These are phyloP conservation scores for Vaccinium corymbosum DNA, from an alignment of 148 eudicot genomes.

Conservation along the genomic window DNA sequence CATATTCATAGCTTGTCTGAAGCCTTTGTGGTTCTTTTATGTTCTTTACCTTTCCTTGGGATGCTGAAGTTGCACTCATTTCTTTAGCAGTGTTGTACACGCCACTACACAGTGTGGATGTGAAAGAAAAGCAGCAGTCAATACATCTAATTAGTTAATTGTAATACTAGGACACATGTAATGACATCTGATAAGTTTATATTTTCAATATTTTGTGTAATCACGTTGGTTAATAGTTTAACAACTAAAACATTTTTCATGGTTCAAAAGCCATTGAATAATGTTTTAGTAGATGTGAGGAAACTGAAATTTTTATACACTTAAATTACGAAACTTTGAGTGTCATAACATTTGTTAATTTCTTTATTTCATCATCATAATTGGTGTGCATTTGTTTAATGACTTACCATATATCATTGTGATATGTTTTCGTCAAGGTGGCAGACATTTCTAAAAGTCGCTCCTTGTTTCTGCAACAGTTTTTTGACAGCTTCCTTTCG, in stretches of 20 bases:
- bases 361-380: not conserved
- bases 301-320: not conserved
- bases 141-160: not conserved
- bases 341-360: not conserved
- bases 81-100: not conserved
- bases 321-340: not conserved
- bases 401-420: not conserved
- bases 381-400: not conserved
- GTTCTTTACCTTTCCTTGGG: constrained; percentile 6
- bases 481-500: constrained; percentile 79
- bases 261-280: not conserved
- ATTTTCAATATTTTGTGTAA: not conserved
- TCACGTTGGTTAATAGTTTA: not conserved
- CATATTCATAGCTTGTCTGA: not conserved
- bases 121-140: not conserved
- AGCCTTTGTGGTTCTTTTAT: not conserved
- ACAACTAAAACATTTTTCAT: not conserved
- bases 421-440: constrained; percentile 13
- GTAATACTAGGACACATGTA: not conserved
- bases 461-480: constrained; percentile 45
- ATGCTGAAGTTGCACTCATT: not conserved
- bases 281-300: not conserved
- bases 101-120: not conserved
- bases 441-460: constrained; percentile 17
- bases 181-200: not conserved